A percentile compares a stretch with the other conserved stretches of the same genome.
Evolutionary conservation across 2,329 filamentous ascomycete genomes (phyloP).

Genomic region (Ophiocordyceps camponoti-rufipedis): DNA sequence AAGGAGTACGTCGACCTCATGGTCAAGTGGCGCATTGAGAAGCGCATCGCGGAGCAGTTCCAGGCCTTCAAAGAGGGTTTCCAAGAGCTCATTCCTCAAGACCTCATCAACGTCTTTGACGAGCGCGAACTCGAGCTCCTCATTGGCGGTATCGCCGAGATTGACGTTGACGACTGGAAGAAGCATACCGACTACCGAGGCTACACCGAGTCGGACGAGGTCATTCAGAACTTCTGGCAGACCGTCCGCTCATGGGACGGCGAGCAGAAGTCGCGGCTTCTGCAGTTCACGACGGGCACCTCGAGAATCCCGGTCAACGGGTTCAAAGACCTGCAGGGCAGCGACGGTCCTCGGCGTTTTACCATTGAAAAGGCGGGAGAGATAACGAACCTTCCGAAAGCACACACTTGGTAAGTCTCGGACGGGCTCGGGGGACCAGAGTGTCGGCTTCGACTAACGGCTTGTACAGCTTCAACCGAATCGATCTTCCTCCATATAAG

Average conservation of each 20-base stretch:
- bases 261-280: constrained; percentile 87
- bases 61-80: constrained; percentile 95
- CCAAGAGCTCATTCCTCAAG: constrained; percentile 89
- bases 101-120: constrained; percentile 96
- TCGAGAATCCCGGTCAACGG: constrained; percentile 97
- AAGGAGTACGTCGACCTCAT: constrained; percentile 96
- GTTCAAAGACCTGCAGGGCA: constrained; percentile 97
- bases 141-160: constrained; percentile 98
- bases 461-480: constrained; percentile 71
- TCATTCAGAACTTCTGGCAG: constrained; percentile 98
- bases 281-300: constrained; percentile 95
- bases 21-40: constrained; percentile 98
- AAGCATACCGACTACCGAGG: constrained; percentile 98
- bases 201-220: constrained; percentile 93
- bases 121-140: constrained; percentile 91
- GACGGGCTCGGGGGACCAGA: neutral
- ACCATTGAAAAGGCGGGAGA: constrained; percentile 98
- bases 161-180: constrained; percentile 99
- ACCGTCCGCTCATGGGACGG: constrained; percentile 93
- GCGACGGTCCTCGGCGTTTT: constrained; percentile 84
- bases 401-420: constrained; percentile 75
- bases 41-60: constrained; percentile 96
- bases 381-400: constrained; percentile 78
- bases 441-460: neutral
- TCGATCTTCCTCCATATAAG: constrained; percentile 91